Evolutionary conservation across 495 filamentous ascomycete genomes (phyloP).

Genomic region (Acidiella bohemica): DNA sequence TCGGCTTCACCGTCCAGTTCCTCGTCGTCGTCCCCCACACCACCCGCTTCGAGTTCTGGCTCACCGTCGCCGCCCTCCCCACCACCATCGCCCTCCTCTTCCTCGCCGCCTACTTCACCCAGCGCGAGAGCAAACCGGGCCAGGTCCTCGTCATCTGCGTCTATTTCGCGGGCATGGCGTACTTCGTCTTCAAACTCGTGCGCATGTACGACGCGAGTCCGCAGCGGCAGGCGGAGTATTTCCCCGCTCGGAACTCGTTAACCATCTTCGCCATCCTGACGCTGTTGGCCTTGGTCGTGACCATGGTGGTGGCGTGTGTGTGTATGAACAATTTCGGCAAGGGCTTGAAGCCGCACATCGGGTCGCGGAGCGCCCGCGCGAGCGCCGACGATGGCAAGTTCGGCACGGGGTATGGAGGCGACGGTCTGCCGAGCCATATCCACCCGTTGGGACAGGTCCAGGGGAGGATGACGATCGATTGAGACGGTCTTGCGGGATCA

Average conservation of each 20-base stretch:
- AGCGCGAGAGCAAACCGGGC: constrained; percentile 63
- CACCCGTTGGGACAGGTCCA: constrained; percentile 7
- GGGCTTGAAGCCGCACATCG: constrained; percentile 78
- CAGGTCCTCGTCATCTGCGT: constrained; percentile 68
- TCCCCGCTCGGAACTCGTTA: constrained; percentile 60
- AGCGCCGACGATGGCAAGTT: constrained; percentile 53
- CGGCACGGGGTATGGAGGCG: constrained; percentile 3
- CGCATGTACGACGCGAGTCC: constrained; percentile 66
- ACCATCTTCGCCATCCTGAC: constrained; percentile 93
- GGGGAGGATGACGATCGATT: constrained; percentile 15
- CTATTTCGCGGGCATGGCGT: constrained; percentile 80
- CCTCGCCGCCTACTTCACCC: constrained; percentile 69
- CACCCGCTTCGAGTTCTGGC: constrained; percentile 55
- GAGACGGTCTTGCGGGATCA: background rate
- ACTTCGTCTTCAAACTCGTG: constrained; percentile 95
- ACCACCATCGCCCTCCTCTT: constrained; percentile 79
- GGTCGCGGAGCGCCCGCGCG: constrained; percentile 44
- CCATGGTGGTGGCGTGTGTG: constrained; percentile 74
- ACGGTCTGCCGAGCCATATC: background rate
- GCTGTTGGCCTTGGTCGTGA: constrained; percentile 70
- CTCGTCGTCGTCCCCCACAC: constrained; percentile 66
- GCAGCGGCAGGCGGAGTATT: constrained; percentile 38
- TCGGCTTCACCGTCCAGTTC: constrained; percentile 96
- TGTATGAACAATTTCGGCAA: constrained; percentile 86
- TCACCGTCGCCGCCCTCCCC: constrained; percentile 80